These are phyloP conservation scores for Helichrysum umbraculigerum DNA, from an alignment of 129 eudicot genomes.

Conservation along the genomic window DNA sequence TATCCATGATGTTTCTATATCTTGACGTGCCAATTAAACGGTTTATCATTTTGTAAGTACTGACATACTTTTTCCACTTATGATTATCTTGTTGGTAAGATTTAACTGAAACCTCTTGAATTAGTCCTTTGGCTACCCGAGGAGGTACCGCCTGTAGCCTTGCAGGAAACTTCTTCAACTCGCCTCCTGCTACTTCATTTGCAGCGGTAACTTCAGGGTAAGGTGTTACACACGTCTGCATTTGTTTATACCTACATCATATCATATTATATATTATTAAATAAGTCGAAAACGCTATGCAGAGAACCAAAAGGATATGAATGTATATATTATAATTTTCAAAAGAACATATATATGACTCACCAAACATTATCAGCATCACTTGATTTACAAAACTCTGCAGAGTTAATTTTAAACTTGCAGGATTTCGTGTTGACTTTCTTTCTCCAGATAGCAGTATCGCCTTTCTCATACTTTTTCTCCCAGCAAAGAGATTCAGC, in stretches of 20 bases:
- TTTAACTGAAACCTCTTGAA: constrained; percentile 62
- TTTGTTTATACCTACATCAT: constrained; percentile 72
- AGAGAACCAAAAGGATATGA: too few relatives aligned
- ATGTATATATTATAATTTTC: background rate
- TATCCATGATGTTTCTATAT: constrained; percentile 74
- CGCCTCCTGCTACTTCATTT: constrained; percentile 75
- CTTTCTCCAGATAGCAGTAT: constrained; percentile 77
- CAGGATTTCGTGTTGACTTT: constrained; percentile 61
- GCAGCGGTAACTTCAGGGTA: constrained; percentile 55
- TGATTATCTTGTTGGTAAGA: constrained; percentile 64
- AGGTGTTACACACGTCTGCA: constrained; percentile 74
- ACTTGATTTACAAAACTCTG: constrained; percentile 45
- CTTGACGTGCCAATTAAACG: constrained; percentile 63
- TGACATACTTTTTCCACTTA: constrained; percentile 70
- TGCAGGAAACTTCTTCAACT: constrained; percentile 70
- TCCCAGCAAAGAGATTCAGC: constrained; percentile 93
- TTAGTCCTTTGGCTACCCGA: constrained; percentile 54
- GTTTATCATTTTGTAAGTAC: constrained; percentile 55
- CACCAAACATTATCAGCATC: constrained; percentile 85
- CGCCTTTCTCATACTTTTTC: constrained; percentile 92
- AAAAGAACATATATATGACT: constrained; percentile 14
- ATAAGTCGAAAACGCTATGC: too few relatives aligned
- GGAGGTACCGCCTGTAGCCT: constrained; percentile 79
- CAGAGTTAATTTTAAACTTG: constrained; percentile 40
- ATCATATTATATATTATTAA: background rate